Evolutionary conservation across 768 basidiomycete species (phyloP).

Genomic region (Cytidiella melzeri): DNA sequence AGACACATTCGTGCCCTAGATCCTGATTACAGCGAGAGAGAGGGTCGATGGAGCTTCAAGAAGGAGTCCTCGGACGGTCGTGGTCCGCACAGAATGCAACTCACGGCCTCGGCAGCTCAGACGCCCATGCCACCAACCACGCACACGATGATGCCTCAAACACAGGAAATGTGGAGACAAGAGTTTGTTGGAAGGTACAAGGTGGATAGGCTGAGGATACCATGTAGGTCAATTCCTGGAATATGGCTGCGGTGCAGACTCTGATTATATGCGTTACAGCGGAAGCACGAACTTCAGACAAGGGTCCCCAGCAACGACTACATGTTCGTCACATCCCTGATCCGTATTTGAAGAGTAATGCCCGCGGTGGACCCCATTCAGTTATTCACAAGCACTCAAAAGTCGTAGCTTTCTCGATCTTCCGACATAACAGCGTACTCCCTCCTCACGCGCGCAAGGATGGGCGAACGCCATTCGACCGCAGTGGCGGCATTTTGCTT

Average conservation of each 20-base stretch:
- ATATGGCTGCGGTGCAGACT: not conserved
- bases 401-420: conserved; percentile 72
- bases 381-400: conserved; percentile 82
- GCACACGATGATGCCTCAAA: conserved; percentile 37
- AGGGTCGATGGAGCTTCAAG: conserved; percentile 51
- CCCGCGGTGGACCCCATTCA: conserved; percentile 49
- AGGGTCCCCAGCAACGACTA: conserved; percentile 64
- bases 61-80: conserved; percentile 41
- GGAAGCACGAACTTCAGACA: conserved; percentile 28
- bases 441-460: conserved; percentile 14
- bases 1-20: conserved; percentile 32
- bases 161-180: conserved; percentile 65
- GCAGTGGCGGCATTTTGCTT: conserved; percentile 44
- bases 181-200: conserved; percentile 57
- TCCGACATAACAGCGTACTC: conserved; percentile 48
- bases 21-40: conserved; percentile 36
- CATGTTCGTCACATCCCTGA: conserved; percentile 52
- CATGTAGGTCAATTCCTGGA: not conserved
- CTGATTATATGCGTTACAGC: conserved; percentile 1
- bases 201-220: conserved; percentile 38
- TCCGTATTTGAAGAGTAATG: conserved; percentile 36
- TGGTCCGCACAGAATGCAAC: conserved; percentile 14
- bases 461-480: not conserved
- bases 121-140: conserved; percentile 7
- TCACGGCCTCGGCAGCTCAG: conserved; percentile 11